These are phyloP conservation scores for Penicillium concentricum DNA, from an alignment of 2,329 filamentous ascomycete genomes.

Conservation along the genomic window DNA sequence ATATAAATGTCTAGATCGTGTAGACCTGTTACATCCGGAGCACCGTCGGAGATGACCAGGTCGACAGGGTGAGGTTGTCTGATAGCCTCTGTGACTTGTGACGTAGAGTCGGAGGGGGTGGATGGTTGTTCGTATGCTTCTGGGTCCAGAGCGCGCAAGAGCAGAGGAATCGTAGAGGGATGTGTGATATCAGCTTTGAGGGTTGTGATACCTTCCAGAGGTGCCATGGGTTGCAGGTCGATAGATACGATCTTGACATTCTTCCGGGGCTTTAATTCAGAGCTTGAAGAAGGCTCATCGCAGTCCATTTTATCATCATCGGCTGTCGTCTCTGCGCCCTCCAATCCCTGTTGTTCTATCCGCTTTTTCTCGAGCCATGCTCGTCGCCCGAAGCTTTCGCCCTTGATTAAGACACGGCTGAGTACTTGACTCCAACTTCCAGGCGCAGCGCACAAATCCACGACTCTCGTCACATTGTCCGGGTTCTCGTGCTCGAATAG, in stretches of 20 bases:
- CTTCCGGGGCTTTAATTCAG: conserved; percentile 53
- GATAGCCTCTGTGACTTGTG: conserved; percentile 35
- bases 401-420: conserved; percentile 88
- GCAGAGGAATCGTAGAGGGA: conserved; percentile 85
- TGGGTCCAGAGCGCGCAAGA: conserved; percentile 80
- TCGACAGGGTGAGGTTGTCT: conserved; percentile 77
- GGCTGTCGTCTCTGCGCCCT: conserved; percentile 15
- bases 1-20: conserved; percentile 99
- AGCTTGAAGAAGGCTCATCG: conserved; percentile 27
- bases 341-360: conserved; percentile 46
- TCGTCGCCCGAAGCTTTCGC: conserved; percentile 80
- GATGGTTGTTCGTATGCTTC: conserved; percentile 53
- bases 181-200: conserved; percentile 96
- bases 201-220: conserved; percentile 86
- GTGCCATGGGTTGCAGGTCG: conserved; percentile 93
- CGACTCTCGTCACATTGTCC: conserved; percentile 80
- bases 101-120: conserved; percentile 29
- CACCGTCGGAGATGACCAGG: conserved; percentile 90
- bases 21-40: conserved; percentile 92
- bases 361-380: conserved; percentile 86
- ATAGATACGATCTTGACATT: conserved; percentile 94
- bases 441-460: conserved; percentile 92
- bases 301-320: conserved; percentile 24
- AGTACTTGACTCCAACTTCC: conserved; percentile 98
- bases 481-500: conserved; percentile 66